A percentile compares a stretch with the other conserved stretches of the same genome.
Conservation (phyloP, 2,329 filamentous ascomycete species). For the Sodiomyces alkalinus region DNA sequence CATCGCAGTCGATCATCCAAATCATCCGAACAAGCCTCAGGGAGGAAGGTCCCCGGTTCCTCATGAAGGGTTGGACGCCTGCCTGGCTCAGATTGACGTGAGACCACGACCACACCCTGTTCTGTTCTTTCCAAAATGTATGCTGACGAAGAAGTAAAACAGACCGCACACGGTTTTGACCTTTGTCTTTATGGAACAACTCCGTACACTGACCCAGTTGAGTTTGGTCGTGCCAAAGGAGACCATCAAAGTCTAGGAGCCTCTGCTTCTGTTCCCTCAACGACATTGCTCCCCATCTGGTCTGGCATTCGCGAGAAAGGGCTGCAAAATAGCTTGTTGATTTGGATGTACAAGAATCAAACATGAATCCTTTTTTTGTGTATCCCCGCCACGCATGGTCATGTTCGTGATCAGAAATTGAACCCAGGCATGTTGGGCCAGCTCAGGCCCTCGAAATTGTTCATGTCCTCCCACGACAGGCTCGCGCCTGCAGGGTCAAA, state of each 20-base stretch:
- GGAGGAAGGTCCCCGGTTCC: constrained; percentile 23
- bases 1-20: constrained; percentile 15
- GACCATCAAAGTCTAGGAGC: constrained; percentile 4
- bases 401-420: constrained; percentile 14
- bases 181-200: constrained; percentile 29
- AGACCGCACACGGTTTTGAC: constrained; percentile 29
- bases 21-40: constrained; percentile 18
- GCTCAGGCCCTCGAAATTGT: constrained; percentile 41
- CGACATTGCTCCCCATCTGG: neutral
- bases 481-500: constrained; percentile 40
- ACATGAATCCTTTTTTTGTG: neutral
- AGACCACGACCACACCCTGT: no score
- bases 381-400: no score
- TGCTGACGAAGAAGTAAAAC: neutral
- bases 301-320: no score
- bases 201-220: constrained; percentile 17
- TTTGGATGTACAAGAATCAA: neutral
- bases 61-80: constrained; percentile 30
- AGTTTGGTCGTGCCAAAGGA: constrained; percentile 1
- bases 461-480: constrained; percentile 43
- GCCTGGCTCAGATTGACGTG: constrained; percentile 28
- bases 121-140: constrained; percentile 1
- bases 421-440: constrained; percentile 28
- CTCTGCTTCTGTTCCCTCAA: neutral
- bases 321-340: neutral